Conservation (phyloP, 2,329 filamentous ascomycete genomes). For the Ophiostoma ulmi region DNA sequence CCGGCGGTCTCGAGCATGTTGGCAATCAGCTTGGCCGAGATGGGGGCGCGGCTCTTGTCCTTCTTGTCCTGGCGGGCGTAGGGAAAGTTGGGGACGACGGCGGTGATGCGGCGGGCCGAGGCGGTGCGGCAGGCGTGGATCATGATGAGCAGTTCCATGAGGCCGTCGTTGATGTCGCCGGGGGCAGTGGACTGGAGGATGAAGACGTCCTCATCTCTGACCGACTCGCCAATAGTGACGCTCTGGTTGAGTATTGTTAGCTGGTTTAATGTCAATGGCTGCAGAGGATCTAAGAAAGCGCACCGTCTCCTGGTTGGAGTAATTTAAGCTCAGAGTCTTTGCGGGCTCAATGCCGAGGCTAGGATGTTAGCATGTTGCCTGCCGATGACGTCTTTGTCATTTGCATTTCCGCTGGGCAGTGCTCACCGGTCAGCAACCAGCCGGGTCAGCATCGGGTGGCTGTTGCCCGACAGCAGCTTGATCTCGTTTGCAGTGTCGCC, state of each 20-base stretch:
- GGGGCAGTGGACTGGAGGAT: constrained; percentile 93
- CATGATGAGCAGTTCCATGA: constrained; percentile 98
- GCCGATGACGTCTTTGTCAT: background rate
- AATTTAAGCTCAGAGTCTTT: constrained; percentile 52
- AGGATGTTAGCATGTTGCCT: background rate
- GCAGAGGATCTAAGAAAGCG: background rate
- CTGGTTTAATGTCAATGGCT: background rate
- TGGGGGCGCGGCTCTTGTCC: constrained; percentile 63
- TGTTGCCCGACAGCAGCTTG: constrained; percentile 40
- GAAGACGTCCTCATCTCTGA: constrained; percentile 97
- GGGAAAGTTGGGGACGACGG: constrained; percentile 70
- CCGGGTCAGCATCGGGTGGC: constrained; percentile 37
- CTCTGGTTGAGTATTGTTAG: constrained; percentile 40
- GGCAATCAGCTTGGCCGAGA: constrained; percentile 90
- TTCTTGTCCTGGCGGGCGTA: constrained; percentile 98
- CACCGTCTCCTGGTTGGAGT: constrained; percentile 74
- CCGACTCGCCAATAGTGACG: constrained; percentile 92
- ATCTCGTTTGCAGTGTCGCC: constrained; percentile 36
- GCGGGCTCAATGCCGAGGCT: constrained; percentile 29
- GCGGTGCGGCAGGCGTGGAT: constrained; percentile 63
- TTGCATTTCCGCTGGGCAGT: background rate
- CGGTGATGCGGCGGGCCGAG: constrained; percentile 29
- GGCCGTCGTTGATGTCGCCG: constrained; percentile 93
- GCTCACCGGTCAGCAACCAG: constrained; percentile 38
- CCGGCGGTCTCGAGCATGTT: constrained; percentile 97